Conservation (phyloP, 148 eudicot species). For the Chenopodium album region DNA sequence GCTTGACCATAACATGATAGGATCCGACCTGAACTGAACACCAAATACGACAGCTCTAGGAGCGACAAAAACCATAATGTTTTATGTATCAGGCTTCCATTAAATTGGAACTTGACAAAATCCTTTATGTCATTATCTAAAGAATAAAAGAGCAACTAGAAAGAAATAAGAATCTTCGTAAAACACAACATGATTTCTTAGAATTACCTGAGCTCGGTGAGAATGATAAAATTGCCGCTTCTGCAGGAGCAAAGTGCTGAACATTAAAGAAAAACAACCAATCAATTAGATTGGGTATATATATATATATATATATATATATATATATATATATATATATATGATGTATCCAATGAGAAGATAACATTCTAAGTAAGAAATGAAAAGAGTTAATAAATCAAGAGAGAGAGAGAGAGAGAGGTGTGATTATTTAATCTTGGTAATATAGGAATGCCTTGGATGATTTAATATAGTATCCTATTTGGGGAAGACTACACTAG, state of each 20-base stretch:
- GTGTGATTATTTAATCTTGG: too few species aligned
- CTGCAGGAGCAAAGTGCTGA: constrained; percentile 74
- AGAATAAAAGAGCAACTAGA: background rate
- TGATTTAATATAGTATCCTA: background rate
- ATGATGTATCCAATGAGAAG: too few species aligned
- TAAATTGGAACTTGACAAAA: background rate
- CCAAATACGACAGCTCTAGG: background rate
- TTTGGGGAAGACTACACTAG: background rate
- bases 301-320: too few species aligned
- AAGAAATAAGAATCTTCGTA: background rate
- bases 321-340: too few species aligned
- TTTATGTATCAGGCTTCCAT: background rate
- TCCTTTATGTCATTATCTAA: background rate
- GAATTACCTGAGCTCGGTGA: constrained; percentile 88
- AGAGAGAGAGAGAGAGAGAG: too few species aligned
- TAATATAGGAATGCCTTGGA: background rate
- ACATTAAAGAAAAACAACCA: constrained; percentile 8
- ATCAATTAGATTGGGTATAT: background rate
- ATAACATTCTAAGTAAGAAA: too few species aligned
- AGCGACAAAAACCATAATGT: background rate
- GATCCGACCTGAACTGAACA: too few species aligned
- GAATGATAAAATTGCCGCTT: constrained; percentile 96
- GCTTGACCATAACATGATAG: too few species aligned
- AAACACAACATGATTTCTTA: background rate
- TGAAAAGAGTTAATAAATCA: too few species aligned